Base-by-base conservation (phyloP, 139 green algal genomes). In the Picochlorum costavermella region DNA sequence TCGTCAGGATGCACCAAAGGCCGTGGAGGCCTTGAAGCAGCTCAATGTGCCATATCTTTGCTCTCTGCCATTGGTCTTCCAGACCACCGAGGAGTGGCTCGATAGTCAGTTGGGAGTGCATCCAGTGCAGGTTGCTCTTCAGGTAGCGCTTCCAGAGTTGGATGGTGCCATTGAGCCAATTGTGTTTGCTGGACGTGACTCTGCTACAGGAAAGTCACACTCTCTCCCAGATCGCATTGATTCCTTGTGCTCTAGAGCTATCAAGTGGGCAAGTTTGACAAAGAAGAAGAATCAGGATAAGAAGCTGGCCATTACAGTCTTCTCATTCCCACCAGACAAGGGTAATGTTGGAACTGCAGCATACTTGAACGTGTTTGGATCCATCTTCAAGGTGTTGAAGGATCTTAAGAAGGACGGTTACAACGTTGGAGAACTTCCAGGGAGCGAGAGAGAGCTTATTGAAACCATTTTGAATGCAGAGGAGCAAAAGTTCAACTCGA, bases 321-420 rank as follows among this genome's bases (percentile, higher is more conserved):
- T 99, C 91, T 88, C 70, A 75, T 99, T 99, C 85, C 93, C 93
- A 10, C 93, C 93, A 20, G 93, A 99, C 86, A 99, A 99, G 85
- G 93, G 93, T 78, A 99, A 99, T 68, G 93, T 99, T 8, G 93
- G 93, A 65, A 99, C 93, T 23, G 93, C 93, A 36, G 93, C 93
- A 49, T 99, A 99, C 87, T 84, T 99, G 56, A 98, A 99, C 65
- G 93, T 99, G 9, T 99, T 99, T 75, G 88, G 90, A 56, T 97
- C 89, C 75, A 98, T 98, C 84, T 90, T 79, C 86, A 56, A 67
- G 9, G 88, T 95, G 56, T 82, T 96, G 37, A 68, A 83, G 77
- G 83, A 96, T 65, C 74, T 98, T 30, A 74, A 94, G 75, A 31
- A 40, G 10, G 73, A 96, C 25, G 89, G 93, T 58, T 99, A 98